phyloP scores from a whole-genome alignment of 2,329 filamentous ascomycete genomes.

The Aspergillus tanneri region DNA sequence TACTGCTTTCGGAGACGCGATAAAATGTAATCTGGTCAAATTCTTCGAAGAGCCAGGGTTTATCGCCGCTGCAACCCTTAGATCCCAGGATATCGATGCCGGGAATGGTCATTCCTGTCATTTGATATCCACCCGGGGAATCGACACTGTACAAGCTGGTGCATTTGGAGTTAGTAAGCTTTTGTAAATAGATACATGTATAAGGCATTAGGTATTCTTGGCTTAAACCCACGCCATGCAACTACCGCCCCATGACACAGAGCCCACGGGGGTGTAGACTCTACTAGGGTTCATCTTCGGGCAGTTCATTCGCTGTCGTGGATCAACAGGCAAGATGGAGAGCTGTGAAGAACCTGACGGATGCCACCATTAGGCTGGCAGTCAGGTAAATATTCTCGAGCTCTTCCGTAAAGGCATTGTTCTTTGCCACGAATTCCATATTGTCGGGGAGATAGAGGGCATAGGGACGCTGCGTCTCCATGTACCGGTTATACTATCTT shows the following conservation, averaged over 20 bases:
- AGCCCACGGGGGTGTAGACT: conserved; percentile 58
- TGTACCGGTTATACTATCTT: conserved; percentile 59
- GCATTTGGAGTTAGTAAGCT: too few relatives aligned
- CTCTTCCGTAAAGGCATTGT: conserved; percentile 54
- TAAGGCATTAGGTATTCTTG: background rate
- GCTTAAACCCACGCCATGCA: conserved; percentile 45
- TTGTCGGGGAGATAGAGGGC: conserved; percentile 65
- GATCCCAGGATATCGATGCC: conserved; percentile 55
- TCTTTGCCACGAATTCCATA: conserved; percentile 56
- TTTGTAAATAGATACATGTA: background rate
- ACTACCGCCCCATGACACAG: conserved; percentile 56
- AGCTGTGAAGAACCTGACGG: conserved; percentile 57
- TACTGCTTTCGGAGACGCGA: conserved; percentile 53
- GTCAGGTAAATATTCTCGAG: conserved; percentile 54
- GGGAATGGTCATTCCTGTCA: conserved; percentile 54
- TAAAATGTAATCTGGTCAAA: conserved; percentile 60
- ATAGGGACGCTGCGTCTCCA: conserved; percentile 59
- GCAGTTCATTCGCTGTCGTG: conserved; percentile 53
- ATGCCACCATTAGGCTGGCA: conserved; percentile 53
- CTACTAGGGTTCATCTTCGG: conserved; percentile 59
- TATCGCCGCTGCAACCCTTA: conserved; percentile 50
- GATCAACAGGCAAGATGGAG: conserved; percentile 57
- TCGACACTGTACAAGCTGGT: conserved; percentile 57
- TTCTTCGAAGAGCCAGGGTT: conserved; percentile 57
- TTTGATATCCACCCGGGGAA: conserved; percentile 57